Base-by-base conservation (phyloP, 2,329 filamentous ascomycete species). In the Colletotrichum truncatum region DNA sequence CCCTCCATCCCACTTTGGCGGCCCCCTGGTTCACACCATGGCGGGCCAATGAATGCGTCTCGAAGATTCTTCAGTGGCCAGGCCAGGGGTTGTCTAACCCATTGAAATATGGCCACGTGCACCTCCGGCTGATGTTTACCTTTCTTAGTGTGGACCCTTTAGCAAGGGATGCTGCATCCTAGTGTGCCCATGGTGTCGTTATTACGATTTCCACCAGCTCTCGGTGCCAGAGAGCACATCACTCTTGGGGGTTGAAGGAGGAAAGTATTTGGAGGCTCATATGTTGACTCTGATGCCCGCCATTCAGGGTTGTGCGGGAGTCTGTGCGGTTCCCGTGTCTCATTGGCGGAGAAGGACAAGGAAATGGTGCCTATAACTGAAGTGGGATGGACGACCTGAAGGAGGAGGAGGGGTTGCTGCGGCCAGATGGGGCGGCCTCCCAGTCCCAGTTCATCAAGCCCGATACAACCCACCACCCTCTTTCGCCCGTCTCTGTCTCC, bases 221-320 rank as follows among this genome's bases (percentile, higher is more conserved):
- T 38, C 23, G 32, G 28, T 18, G 16, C 46, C n/a, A 36, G 25
- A 55, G 14, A 36, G 28, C 16, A 39, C 14, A 18, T 30, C 32
- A 43, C n/a, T 43, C 16, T 49, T 32, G 12, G 9, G 26, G 38
- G 36, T n/a, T 18, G 51, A 38, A 39, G 51, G 23, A 59, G 45
- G 30, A 30, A 64, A 46, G 61, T 38, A 53, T 49, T 57, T 45
- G 34, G 58, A 63, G 63, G 58, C 63, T 66, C 58, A 51, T 30
- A 48, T 51, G 23, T 56, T 48, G 57, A 45, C 59, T 53, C 48
- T 48, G 51, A 58, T 38, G 28, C 43, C 58, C 52, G 32, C 45
- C 53, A 21, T 55, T 60, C 64, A 69, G 68, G 67, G 67, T 68
- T 69, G 64, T 58, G 64, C 68, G 68, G 67, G 59, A 70, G 67